Conservation (phyloP, 2,329 filamentous ascomycete species). For the Alternaria metachromatica region DNA sequence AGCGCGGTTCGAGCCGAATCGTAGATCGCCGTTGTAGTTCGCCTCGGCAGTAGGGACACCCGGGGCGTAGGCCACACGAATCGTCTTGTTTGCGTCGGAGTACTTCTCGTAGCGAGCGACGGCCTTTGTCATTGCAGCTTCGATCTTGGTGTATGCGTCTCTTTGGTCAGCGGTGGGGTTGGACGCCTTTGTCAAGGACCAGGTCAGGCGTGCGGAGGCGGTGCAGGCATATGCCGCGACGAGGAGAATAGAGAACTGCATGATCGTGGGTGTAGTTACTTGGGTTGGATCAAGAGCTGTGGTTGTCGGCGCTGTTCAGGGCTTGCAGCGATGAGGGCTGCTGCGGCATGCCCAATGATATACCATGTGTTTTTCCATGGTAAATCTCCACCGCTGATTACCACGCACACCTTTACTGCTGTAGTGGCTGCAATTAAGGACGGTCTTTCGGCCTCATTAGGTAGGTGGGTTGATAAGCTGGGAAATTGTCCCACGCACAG, state of each 20-base stretch:
- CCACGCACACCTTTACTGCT: neutral
- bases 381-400: neutral
- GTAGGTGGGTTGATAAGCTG: constrained; percentile 1
- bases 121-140: constrained; percentile 41
- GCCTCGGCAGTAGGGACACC: constrained; percentile 45
- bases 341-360: neutral
- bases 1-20: constrained; percentile 40
- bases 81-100: constrained; percentile 33
- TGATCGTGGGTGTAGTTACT: constrained; percentile 8
- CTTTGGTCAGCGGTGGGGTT: constrained; percentile 41
- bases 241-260: constrained; percentile 31
- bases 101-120: constrained; percentile 34
- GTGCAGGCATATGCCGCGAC: constrained; percentile 27
- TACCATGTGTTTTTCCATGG: neutral
- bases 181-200: constrained; percentile 35
- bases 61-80: constrained; percentile 39
- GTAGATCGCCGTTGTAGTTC: constrained; percentile 44
- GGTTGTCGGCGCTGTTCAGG: neutral
- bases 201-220: constrained; percentile 31
- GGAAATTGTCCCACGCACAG: neutral
- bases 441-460: constrained; percentile 3
- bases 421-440: neutral
- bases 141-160: constrained; percentile 42
- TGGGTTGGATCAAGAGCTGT: neutral
- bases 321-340: neutral